phyloP scores from a whole-genome alignment of 2,329 filamentous ascomycete species.

The Aspergillus calidoustus region DNA sequence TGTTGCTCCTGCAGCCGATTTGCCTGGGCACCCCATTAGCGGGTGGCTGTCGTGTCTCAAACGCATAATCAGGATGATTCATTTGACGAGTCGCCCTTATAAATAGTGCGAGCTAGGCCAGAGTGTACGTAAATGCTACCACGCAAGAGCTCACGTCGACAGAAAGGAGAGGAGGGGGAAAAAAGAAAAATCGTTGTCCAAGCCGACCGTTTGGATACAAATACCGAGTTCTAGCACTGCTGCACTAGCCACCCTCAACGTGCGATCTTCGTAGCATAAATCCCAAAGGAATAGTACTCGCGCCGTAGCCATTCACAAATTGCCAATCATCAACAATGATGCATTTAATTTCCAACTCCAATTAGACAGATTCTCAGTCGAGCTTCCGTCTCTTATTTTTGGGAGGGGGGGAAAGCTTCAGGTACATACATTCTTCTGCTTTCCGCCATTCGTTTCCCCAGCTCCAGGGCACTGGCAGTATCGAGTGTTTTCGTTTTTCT shows the following conservation, averaged over 20 bases:
- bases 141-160: neutral
- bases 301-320: neutral
- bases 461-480: neutral
- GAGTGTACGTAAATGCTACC: conserved; percentile 3
- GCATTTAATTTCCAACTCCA: conserved; percentile 3
- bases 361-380: conserved; percentile 6
- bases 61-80: conserved; percentile 22
- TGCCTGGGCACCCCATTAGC: conserved; percentile 19
- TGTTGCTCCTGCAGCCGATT: conserved; percentile 19
- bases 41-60: conserved; percentile 28
- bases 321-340: neutral
- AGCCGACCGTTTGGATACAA: neutral
- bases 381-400: conserved; percentile 5
- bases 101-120: neutral
- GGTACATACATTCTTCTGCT: conserved; percentile 13
- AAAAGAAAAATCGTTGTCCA: neutral
- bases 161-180: neutral
- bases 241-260: neutral
- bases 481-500: conserved; percentile 14
- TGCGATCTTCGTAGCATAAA: neutral
- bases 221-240: neutral
- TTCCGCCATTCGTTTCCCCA: conserved; percentile 5
- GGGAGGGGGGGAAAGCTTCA: neutral
- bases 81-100: conserved; percentile 13
- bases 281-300: neutral